phyloP scores from a whole-genome alignment of 2,329 filamentous ascomycete genomes.

The Talaromyces sp. region DNA sequence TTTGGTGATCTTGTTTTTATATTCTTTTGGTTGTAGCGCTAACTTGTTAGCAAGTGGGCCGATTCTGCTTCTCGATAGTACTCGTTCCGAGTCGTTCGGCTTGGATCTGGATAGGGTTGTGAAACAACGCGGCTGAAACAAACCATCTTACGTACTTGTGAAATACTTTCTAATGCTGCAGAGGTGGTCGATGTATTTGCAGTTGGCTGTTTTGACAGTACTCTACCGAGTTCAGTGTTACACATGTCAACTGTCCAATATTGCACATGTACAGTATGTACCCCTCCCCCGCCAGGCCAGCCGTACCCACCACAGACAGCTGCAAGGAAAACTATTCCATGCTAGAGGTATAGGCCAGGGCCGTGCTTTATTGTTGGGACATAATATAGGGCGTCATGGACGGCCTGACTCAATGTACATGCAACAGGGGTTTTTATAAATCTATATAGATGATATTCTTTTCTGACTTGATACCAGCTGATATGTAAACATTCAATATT shows the following conservation, averaged over 20 bases:
- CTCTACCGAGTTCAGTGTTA: not conserved
- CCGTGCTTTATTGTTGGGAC: not conserved
- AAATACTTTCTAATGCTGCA: too few relatives aligned
- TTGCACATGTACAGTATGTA: not conserved
- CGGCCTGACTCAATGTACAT: not conserved
- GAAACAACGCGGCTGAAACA: not conserved
- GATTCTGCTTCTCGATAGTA: too few relatives aligned
- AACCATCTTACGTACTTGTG: too few relatives aligned
- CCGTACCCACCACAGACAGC: not conserved
- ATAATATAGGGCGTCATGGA: not conserved
- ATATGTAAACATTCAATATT: not conserved
- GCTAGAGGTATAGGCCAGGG: not conserved
- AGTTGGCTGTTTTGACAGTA: too few relatives aligned
- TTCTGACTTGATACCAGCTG: not conserved
- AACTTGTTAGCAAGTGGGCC: too few relatives aligned
- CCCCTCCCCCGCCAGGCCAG: not conserved
- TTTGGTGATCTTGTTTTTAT: not conserved
- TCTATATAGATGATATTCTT: not conserved
- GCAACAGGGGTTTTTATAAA: not conserved
- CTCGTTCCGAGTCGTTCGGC: too few relatives aligned
- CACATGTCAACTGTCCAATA: not conserved
- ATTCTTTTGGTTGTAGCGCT: not conserved
- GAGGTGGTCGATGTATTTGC: too few relatives aligned
- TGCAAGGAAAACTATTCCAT: not conserved
- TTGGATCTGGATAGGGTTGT: not conserved